A percentile compares a stretch with the other conserved stretches of the same genome.
Conservation (phyloP, 768 basidiomycete species). For the Tephrocybe sp. region DNA sequence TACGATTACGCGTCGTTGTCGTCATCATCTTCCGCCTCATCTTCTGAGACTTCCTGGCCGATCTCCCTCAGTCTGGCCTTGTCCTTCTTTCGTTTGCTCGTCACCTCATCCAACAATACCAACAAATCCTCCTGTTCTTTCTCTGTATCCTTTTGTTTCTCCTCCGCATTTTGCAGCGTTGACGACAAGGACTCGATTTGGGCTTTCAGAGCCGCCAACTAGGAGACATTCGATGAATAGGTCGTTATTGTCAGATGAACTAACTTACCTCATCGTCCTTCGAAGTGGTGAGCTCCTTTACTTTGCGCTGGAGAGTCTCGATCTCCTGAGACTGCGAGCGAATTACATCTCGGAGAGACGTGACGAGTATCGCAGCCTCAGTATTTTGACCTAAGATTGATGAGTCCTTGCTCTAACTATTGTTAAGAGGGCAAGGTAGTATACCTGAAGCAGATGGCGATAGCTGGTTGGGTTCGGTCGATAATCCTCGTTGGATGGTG, state of each 20-base stretch:
- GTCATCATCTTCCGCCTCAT: constrained; percentile 73
- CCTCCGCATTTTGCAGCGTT: constrained; percentile 53
- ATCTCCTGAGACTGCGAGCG: constrained; percentile 82
- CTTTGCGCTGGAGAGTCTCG: constrained; percentile 59
- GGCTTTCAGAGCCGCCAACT: constrained; percentile 47
- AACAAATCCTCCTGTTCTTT: constrained; percentile 97
- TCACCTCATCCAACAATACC: constrained; percentile 91
- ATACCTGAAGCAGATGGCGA: constrained; percentile 53
- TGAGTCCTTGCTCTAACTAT: constrained; percentile 4
- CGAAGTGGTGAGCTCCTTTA: constrained; percentile 42
- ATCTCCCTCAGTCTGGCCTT: constrained; percentile 74
- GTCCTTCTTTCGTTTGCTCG: constrained; percentile 80
- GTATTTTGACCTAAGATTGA: constrained; percentile 57
- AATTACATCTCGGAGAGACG: constrained; percentile 82
- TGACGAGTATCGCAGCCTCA: constrained; percentile 80
- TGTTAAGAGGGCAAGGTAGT: constrained; percentile 4
- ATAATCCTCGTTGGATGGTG: constrained; percentile 73
- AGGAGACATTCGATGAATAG: neutral
- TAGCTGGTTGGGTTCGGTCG: constrained; percentile 65
- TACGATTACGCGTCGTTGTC: constrained; percentile 41
- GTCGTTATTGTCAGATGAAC: neutral
- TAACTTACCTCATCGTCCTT: constrained; percentile 38
- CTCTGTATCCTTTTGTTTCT: constrained; percentile 78
- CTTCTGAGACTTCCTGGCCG: constrained; percentile 89
- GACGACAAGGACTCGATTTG: constrained; percentile 47